Conservation (phyloP, 2,329 filamentous ascomycete species). For the Chlorencoelia australis region DNA sequence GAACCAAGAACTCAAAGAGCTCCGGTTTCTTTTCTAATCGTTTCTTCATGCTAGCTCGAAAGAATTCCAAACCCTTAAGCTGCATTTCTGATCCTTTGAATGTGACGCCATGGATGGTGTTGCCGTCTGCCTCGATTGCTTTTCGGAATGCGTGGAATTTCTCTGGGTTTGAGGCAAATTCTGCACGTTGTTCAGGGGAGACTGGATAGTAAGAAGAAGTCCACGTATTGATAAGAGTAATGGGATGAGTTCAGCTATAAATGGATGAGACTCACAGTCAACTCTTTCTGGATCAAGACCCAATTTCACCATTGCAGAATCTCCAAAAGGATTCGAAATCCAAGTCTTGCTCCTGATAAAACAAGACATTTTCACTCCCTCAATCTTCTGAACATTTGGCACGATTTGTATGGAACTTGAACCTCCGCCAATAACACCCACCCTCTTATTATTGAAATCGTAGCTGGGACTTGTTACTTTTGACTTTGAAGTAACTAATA, state of each 20-base stretch:
- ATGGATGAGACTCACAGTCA: conserved; percentile 31
- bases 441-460: conserved; percentile 37
- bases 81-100: conserved; percentile 31
- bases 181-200: conserved; percentile 35
- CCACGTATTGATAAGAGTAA: too few species aligned
- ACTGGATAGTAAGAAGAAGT: conserved; percentile 6
- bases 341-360: conserved; percentile 41
- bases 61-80: conserved; percentile 24
- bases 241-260: too few species aligned
- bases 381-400: conserved; percentile 36
- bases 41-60: conserved; percentile 31
- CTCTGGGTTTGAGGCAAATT: conserved; percentile 30
- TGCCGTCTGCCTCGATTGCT: conserved; percentile 34
- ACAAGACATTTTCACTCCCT: conserved; percentile 34
- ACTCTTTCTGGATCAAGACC: conserved; percentile 32
- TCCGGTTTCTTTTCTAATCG: conserved; percentile 34
- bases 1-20: conserved; percentile 24
- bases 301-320: conserved; percentile 34
- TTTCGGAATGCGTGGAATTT: conserved; percentile 34
- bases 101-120: conserved; percentile 33
- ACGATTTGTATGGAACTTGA: conserved; percentile 44
- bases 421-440: conserved; percentile 43
- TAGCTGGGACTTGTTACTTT: too few species aligned
- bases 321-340: conserved; percentile 39
- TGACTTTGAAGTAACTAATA: too few species aligned